Evolutionary conservation across 2,329 filamentous ascomycete genomes (phyloP), one percentile per base, ranked within the genome.

Genomic region (Chrysoporthe puriensis): DNA sequence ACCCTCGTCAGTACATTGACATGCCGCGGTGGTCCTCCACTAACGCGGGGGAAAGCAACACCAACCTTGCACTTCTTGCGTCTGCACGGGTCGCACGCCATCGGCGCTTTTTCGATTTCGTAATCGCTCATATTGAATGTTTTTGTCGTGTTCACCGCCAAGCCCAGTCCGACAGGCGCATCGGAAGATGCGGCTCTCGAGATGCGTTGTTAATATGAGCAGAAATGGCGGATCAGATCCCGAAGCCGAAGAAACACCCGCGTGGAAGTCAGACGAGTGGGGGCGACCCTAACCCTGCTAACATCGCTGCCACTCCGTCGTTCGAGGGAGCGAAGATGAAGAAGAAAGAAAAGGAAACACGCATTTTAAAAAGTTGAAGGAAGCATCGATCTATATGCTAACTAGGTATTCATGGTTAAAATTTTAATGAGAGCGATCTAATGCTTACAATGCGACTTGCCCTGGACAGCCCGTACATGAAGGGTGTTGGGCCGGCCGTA

Each of bases 31-130:
- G 18, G 61, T 54, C 13, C 34, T 26, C n/a, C 32, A 40, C 54
- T 54, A 21, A 14, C 26, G 36, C 64, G 64, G 64, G 44, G 61
- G 42, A 61, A 67, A 63, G 42, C 50, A 67, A 62, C 46, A 69
- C 64, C 68, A 61, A 69, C 67, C 52, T 69, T 69, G 52, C 68
- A 69, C 52, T 67, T 69, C 61, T 67, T 69, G 48, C 66, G 65
- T 44, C 68, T 62, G 40, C 68, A 69, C 11, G 68, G 52, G 65
- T 67, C 68, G 56, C 64, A 69, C 2, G 68, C 64, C 21, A 67
- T 67, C 8, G 58, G 18, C 2, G 68, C 64, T 9, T 26, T 43
- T 32, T 69, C 64, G 4, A 18, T 9, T n/a, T 59, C 67, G 56
- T 67, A 57, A 21, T 60, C 58, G 36, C 68, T 67, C 64, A 67